Percentiles rank a stretch among this genome's conserved stretches.
Evolutionary conservation across 805 yeast genomes (phyloP).

Genomic region (Starmerella floricola): DNA sequence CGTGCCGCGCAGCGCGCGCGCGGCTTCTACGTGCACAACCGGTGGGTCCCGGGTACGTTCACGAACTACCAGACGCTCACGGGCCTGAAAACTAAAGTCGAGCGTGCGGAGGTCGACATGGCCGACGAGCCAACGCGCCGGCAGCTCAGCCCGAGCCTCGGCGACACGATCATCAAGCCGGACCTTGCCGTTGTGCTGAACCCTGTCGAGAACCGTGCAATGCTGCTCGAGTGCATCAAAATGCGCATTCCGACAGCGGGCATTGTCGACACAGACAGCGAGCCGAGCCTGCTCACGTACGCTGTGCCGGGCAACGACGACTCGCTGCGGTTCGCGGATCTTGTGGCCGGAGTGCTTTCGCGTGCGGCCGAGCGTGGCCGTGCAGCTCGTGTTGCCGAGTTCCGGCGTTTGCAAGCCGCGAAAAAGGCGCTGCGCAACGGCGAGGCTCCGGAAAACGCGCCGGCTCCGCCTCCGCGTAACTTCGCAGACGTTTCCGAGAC

Average conservation of each 20-base stretch:
- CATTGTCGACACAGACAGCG: constrained; percentile 84
- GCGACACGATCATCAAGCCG: constrained; percentile 53
- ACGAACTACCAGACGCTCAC: constrained; percentile 68
- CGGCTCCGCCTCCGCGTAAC: background rate
- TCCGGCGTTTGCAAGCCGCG: constrained; percentile 27
- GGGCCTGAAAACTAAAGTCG: constrained; percentile 36
- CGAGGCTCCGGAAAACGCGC: constrained; percentile 6
- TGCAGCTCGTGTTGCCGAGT: constrained; percentile 39
- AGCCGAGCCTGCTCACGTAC: constrained; percentile 78
- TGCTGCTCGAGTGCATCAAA: constrained; percentile 68
- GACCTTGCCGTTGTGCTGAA: constrained; percentile 78
- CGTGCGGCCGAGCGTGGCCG: constrained; percentile 77
- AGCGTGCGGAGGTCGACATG: constrained; percentile 63
- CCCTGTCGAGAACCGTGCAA: constrained; percentile 74
- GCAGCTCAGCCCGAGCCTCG: constrained; percentile 39
- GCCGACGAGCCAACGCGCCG: constrained; percentile 55
- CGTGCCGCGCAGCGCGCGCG: constrained; percentile 65
- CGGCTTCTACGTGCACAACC: constrained; percentile 68
- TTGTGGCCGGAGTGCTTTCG: constrained; percentile 71
- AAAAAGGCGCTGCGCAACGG: constrained; percentile 18
- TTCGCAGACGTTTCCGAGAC: constrained; percentile 2
- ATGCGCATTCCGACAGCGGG: constrained; percentile 87
- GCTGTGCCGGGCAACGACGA: constrained; percentile 97
- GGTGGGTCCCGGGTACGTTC: constrained; percentile 93
- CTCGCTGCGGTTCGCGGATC: constrained; percentile 64